Evolutionary conservation across 139 green algal genomes (phyloP).

Genomic region (Deuterostichococcus epilithicus): DNA sequence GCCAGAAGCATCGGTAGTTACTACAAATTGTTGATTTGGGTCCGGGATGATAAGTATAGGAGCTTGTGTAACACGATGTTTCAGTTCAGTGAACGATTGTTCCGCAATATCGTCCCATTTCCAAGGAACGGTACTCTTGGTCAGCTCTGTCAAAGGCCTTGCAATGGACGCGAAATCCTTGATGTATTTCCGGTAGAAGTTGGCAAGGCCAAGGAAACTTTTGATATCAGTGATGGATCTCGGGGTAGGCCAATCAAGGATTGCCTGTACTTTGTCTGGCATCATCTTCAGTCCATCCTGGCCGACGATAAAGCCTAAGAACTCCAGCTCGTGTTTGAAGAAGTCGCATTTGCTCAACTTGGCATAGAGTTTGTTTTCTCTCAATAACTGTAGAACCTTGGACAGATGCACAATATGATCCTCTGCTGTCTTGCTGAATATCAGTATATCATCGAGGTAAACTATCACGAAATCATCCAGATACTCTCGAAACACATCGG

Average conservation of each 20-base stretch:
- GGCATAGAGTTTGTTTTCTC: constrained; percentile 34
- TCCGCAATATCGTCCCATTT: background rate
- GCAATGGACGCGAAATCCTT: background rate
- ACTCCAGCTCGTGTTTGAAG: constrained; percentile 17
- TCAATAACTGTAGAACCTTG: constrained; percentile 27
- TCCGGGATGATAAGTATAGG: background rate
- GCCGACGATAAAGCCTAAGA: constrained; percentile 39
- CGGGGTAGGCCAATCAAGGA: background rate
- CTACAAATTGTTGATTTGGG: background rate
- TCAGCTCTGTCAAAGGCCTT: background rate
- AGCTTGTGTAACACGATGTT: background rate
- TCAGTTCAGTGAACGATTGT: background rate
- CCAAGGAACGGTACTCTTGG: background rate
- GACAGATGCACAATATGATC: constrained; percentile 39
- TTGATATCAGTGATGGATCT: background rate
- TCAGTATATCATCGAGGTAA: constrained; percentile 55
- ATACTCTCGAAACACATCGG: background rate
- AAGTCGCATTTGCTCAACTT: constrained; percentile 48
- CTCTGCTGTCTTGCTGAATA: constrained; percentile 27
- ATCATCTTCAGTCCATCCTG: constrained; percentile 22
- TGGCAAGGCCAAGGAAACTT: background rate
- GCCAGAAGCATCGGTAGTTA: background rate
- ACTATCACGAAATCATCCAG: constrained; percentile 44
- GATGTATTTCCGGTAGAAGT: background rate
- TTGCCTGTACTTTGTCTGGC: constrained; percentile 16